Base-by-base conservation (phyloP, 2,329 filamentous ascomycete species). In the Diaporthe longicolla region DNA sequence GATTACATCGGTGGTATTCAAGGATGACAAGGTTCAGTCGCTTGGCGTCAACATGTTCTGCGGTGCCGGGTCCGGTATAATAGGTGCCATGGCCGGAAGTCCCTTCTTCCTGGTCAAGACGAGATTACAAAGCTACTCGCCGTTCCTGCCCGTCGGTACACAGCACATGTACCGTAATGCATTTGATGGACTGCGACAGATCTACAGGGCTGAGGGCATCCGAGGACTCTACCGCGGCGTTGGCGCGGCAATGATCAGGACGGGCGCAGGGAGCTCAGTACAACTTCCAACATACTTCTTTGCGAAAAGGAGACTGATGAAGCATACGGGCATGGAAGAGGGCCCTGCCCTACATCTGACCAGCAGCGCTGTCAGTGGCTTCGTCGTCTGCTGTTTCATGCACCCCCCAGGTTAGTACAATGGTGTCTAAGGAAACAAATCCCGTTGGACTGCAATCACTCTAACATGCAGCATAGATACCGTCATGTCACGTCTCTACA, bases 31-130 rank as follows among this genome's bases (percentile, higher is more conserved):
- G n/a, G 89, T 92, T 37, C 97, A 99, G 84, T 96, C 92, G 78
- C 89, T 98, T 73, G 93, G 91, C 48, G 90, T 98, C 84, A 99
- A 99, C 86, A 95, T 99, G 87, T 93, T 98, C 82, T 93, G 95
- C 73, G 97, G 97, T 78, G 97, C 97, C 26, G 87, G 90, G 17
- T 98, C 95, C 4, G 97, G 97, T 71, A 91, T 99, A 76, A 89
- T 99, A 73, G 97, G 97, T 77, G 97, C 96, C 11, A 94, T 94
- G n/a, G 93, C 94, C 29, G 97, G 96, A 52, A 97, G 94, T 71
- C 97, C 97, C 3, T 98, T 99, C 85, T 99, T 99, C 89, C 91
- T 99, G 71, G 93, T 98, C 82, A 99, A 99, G 88, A 99, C 97
- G 4, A 91, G 97, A 57, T 88, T 99, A 73, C 97, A 99, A 84